Evolutionary conservation across 2,329 filamentous ascomycete genomes (phyloP).

Genomic region (Diaporthe sp.): DNA sequence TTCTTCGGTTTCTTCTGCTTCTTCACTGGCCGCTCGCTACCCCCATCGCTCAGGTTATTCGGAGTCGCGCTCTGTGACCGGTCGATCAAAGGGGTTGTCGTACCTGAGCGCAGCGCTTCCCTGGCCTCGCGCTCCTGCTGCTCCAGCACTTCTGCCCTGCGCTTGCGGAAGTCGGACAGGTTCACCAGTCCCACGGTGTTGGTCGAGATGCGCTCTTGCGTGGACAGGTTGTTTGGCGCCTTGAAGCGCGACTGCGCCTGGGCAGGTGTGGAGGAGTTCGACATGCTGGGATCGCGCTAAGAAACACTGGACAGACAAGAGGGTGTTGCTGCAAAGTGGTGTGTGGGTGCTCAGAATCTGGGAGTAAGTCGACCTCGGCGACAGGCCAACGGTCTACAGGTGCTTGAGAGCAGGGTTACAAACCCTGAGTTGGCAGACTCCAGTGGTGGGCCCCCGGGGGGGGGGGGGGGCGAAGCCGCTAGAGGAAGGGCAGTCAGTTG

Average conservation of each 20-base stretch:
- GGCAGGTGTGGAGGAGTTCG: slow-evolving; percentile 50
- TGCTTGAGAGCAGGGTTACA: background rate
- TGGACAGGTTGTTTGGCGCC: slow-evolving; percentile 77
- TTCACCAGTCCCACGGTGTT: slow-evolving; percentile 93
- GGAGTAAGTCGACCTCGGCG: background rate
- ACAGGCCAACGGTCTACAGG: background rate
- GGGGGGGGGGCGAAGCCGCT: background rate
- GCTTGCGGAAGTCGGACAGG: slow-evolving; percentile 94
- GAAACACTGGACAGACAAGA: background rate
- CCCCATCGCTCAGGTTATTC: slow-evolving; percentile 55
- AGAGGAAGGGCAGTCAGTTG: background rate
- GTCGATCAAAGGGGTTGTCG: slow-evolving; percentile 55
- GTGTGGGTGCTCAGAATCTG: background rate
- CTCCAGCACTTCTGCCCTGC: slow-evolving; percentile 93
- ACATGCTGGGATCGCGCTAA: slow-evolving; percentile 50
- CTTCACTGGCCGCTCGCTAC: slow-evolving; percentile 47
- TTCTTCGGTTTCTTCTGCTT: slow-evolving; percentile 66
- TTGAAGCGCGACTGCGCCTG: slow-evolving; percentile 73
- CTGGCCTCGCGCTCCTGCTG: slow-evolving; percentile 87
- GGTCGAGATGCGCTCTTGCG: slow-evolving; percentile 85
- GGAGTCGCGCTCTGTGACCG: slow-evolving; percentile 64
- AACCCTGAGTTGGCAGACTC: background rate
- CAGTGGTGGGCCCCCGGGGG: background rate
- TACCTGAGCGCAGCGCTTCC: slow-evolving; percentile 68
- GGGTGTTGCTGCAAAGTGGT: background rate